A percentile compares a stretch with the other conserved stretches of the same genome.
Evolutionary conservation across 2,329 filamentous ascomycete species (phyloP).

Genomic region (Paracoccidioides lutzii): DNA sequence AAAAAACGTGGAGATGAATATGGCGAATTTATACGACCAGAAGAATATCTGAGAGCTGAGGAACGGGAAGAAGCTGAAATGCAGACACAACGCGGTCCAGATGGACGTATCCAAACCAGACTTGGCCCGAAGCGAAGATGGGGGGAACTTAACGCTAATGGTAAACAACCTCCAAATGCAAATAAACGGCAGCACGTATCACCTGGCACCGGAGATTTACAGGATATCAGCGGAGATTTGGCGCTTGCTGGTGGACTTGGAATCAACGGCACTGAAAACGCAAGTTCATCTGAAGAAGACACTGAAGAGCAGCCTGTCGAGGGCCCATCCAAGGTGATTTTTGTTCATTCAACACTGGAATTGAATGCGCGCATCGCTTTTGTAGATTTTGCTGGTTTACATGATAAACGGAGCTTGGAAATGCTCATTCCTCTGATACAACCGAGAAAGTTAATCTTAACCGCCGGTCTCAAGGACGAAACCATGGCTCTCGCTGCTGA

Average conservation of each 20-base stretch:
- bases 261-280: slow-evolving; percentile 37
- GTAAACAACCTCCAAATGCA: slow-evolving; percentile 28
- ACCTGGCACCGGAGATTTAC: slow-evolving; percentile 9
- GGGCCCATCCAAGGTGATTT: slow-evolving; percentile 65
- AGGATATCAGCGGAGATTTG: slow-evolving; percentile 34
- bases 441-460: slow-evolving; percentile 86
- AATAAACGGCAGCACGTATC: slow-evolving; percentile 49
- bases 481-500: slow-evolving; percentile 66
- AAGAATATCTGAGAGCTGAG: slow-evolving; percentile 86
- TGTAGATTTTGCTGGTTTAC: slow-evolving; percentile 82
- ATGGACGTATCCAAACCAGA: slow-evolving; percentile 43
- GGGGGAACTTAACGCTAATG: slow-evolving; percentile 52
- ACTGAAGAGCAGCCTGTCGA: slow-evolving; percentile 36
- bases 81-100: slow-evolving; percentile 44
- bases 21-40: slow-evolving; percentile 82
- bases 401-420: slow-evolving; percentile 84
- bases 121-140: slow-evolving; percentile 91
- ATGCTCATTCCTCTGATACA: slow-evolving; percentile 92
- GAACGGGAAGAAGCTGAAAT: slow-evolving; percentile 68
- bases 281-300: slow-evolving; percentile 44
- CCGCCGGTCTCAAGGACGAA: slow-evolving; percentile 67
- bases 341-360: slow-evolving; percentile 49
- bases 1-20: slow-evolving; percentile 77
- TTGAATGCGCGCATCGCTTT: slow-evolving; percentile 68
- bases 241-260: slow-evolving; percentile 25